Conservation (phyloP, 192 early-diverging fungal genomes). For the Coemansia sp. region DNA sequence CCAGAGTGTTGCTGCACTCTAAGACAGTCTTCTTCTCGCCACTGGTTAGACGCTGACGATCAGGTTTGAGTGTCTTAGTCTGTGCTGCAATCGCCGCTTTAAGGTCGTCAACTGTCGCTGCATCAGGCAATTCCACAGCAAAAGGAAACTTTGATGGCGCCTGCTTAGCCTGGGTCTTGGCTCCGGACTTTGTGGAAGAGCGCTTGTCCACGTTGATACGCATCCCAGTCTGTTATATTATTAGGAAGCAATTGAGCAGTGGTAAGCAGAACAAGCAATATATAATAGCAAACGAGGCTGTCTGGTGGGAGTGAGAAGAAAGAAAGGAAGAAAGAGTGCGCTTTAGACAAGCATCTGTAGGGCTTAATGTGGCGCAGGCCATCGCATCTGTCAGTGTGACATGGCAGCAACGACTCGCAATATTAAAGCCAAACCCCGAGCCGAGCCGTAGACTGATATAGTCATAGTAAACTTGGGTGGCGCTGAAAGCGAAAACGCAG, state of each 20-base stretch:
- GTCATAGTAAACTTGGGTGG: background rate
- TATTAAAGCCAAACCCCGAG: background rate
- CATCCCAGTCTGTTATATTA: slow-evolving; percentile 17
- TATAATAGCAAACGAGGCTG: background rate
- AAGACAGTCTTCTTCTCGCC: slow-evolving; percentile 62
- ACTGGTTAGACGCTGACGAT: slow-evolving; percentile 82
- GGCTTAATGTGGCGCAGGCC: too few relatives aligned
- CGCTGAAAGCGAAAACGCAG: background rate
- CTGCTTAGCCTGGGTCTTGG: background rate
- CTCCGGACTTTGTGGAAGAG: slow-evolving; percentile 1
- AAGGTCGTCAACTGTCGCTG: slow-evolving; percentile 69
- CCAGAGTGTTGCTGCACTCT: slow-evolving; percentile 56
- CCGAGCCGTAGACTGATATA: background rate
- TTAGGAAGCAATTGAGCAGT: background rate
- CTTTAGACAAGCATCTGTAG: too few relatives aligned
- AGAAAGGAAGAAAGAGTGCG: too few relatives aligned
- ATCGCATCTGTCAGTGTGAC: too few relatives aligned
- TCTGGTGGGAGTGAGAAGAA: background rate
- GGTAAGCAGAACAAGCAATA: background rate
- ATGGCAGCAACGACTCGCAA: background rate
- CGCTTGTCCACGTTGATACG: slow-evolving; percentile 42
- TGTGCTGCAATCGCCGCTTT: slow-evolving; percentile 65
- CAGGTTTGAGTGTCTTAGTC: slow-evolving; percentile 54
- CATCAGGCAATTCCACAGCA: slow-evolving; percentile 60
- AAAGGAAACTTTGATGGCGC: slow-evolving; percentile 40